Evolutionary conservation across 805 yeast species (phyloP).

Genomic region (Cyberlindnera japonica): DNA sequence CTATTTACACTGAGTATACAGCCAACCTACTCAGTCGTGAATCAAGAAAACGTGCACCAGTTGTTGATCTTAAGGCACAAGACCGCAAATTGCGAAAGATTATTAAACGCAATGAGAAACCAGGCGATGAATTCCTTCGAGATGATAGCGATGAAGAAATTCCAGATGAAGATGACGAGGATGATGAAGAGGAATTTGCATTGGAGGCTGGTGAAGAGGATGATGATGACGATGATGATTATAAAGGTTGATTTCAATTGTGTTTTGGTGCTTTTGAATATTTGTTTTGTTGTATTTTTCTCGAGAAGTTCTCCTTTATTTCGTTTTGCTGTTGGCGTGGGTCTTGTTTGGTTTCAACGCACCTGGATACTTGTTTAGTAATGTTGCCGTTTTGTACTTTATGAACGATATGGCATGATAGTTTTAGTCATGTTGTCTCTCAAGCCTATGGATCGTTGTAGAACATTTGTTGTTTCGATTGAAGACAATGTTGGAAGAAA

Average conservation of each 20-base stretch:
- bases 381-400: background rate
- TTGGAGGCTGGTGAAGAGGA: conserved; percentile 9
- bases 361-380: no score
- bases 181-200: conserved; percentile 8
- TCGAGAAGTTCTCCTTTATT: background rate
- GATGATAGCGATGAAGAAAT: conserved; percentile 16
- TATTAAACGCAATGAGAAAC: conserved; percentile 10
- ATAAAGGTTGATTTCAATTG: conserved; percentile 5
- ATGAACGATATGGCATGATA: no score
- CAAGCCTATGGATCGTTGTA: no score
- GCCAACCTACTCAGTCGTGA: conserved; percentile 14
- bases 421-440: background rate
- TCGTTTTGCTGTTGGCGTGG: background rate
- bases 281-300: background rate
- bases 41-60: conserved; percentile 20
- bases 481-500: no score
- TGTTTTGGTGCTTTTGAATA: background rate
- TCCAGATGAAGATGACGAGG: conserved; percentile 14
- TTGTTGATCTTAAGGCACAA: conserved; percentile 18
- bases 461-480: no score
- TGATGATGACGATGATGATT: conserved; percentile 19
- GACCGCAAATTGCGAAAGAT: conserved; percentile 15
- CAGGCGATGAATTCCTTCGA: conserved; percentile 15
- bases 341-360: no score
- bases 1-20: conserved; percentile 13